phyloP scores from a whole-genome alignment of 2,329 filamentous ascomycete species.

The Helotiales sp. region DNA sequence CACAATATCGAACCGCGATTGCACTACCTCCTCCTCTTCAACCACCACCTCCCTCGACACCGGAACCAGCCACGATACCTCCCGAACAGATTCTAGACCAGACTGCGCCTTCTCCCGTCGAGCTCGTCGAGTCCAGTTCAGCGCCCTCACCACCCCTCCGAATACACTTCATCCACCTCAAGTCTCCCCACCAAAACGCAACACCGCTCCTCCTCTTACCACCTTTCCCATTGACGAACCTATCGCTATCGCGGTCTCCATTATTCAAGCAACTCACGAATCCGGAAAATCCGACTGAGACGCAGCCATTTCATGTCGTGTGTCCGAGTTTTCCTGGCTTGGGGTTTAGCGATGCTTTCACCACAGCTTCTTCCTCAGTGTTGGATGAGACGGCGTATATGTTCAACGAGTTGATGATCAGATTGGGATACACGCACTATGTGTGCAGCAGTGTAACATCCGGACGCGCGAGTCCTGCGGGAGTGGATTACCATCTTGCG shows the following conservation, averaged over 20 bases:
- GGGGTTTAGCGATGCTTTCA: conserved; percentile 65
- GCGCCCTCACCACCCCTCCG: conserved; percentile 47
- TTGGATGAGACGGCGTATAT: conserved; percentile 56
- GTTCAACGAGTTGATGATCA: conserved; percentile 59
- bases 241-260: conserved; percentile 51
- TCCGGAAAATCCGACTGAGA: conserved; percentile 45
- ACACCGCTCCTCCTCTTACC: conserved; percentile 66
- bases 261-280: conserved; percentile 55
- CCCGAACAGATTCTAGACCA: no score
- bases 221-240: conserved; percentile 64
- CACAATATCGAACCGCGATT: conserved; percentile 59
- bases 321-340: conserved; percentile 65
- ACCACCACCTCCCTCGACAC: background rate
- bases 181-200: conserved; percentile 52
- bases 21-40: background rate
- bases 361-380: conserved; percentile 24
- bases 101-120: no score
- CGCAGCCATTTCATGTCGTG: conserved; percentile 64
- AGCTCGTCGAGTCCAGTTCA: no score
- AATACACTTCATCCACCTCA: conserved; percentile 65
- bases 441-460: conserved; percentile 56
- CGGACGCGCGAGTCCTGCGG: conserved; percentile 44
- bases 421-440: conserved; percentile 59
- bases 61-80: no score
- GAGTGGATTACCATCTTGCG: conserved; percentile 53